Evolutionary conservation across 2,329 filamentous ascomycete genomes (phyloP).

Genomic region (Ceratocystis lukuohia): DNA sequence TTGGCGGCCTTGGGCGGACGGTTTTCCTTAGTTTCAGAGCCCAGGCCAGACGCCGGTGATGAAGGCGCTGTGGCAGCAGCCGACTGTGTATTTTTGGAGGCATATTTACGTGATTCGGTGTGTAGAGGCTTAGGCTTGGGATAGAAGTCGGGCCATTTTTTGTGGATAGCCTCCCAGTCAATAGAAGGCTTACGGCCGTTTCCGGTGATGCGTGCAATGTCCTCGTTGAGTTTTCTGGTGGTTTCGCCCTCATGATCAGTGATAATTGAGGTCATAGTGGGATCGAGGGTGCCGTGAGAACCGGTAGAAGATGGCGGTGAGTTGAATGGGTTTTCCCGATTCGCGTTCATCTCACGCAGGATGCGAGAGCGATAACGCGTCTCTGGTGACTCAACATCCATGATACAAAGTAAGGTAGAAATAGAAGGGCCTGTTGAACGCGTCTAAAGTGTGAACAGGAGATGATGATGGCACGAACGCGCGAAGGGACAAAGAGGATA

Average conservation of each 20-base stretch:
- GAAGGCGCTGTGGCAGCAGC: slow-evolving; percentile 13
- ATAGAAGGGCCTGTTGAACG: neutral
- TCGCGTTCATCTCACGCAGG: slow-evolving; percentile 39
- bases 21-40: slow-evolving; percentile 33
- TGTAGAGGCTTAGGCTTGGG: slow-evolving; percentile 28
- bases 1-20: slow-evolving; percentile 27
- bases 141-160: slow-evolving; percentile 41
- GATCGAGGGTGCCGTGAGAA: slow-evolving; percentile 43
- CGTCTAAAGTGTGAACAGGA: neutral
- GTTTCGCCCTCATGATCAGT: slow-evolving; percentile 42
- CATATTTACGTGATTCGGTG: slow-evolving; percentile 10
- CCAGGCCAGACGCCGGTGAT: slow-evolving; percentile 2
- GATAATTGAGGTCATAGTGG: slow-evolving; percentile 40
- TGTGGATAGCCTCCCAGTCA: slow-evolving; percentile 35
- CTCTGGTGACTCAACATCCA: slow-evolving; percentile 31
- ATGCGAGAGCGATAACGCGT: slow-evolving; percentile 36
- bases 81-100: neutral
- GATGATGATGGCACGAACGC: neutral
- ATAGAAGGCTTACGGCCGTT: slow-evolving; percentile 30
- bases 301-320: slow-evolving; percentile 46
- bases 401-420: slow-evolving; percentile 20
- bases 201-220: slow-evolving; percentile 33
- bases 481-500: neutral
- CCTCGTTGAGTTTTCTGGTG: slow-evolving; percentile 37
- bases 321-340: slow-evolving; percentile 43